Percentiles rank a stretch among this genome's conserved stretches.
Evolutionary conservation across 495 filamentous ascomycete species (phyloP).

Genomic region (Aspergillus heteromorphus): DNA sequence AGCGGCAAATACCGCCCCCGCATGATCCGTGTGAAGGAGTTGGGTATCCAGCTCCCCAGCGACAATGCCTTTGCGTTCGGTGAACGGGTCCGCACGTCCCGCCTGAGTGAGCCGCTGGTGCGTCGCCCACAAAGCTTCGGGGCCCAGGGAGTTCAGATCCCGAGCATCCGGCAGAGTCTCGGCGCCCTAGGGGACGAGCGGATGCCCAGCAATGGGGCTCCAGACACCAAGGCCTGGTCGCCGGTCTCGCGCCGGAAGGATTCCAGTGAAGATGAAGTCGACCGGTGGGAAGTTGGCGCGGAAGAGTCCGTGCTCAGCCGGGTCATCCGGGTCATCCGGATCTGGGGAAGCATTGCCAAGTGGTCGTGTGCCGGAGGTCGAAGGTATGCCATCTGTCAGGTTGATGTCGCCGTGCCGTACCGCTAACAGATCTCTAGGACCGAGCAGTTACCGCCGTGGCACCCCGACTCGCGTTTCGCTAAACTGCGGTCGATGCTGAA

Average conservation of each 20-base stretch:
- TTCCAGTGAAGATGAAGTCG: conserved; percentile 63
- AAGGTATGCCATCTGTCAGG: conserved; percentile 27
- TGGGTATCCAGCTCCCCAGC: conserved; percentile 48
- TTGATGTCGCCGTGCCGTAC: not conserved
- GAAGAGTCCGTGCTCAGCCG: conserved; percentile 69
- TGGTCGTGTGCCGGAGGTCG: conserved; percentile 72
- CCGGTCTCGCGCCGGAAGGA: conserved; percentile 52
- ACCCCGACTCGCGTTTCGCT: conserved; percentile 55
- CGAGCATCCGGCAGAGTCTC: conserved; percentile 42
- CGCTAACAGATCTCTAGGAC: conserved; percentile 17
- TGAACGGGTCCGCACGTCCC: conserved; percentile 43
- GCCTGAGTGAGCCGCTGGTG: conserved; percentile 31
- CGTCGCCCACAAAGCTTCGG: conserved; percentile 41
- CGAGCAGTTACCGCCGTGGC: conserved; percentile 59
- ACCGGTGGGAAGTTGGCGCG: conserved; percentile 51
- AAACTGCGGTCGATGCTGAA: conserved; percentile 55
- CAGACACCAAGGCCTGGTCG: conserved; percentile 38
- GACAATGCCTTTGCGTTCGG: conserved; percentile 47
- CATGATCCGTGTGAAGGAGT: conserved; percentile 61
- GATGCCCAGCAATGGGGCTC: conserved; percentile 26
- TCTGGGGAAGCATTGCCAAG: conserved; percentile 73
- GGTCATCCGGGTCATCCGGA: conserved; percentile 70
- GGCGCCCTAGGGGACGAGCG: conserved; percentile 38
- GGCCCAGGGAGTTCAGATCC: conserved; percentile 41
- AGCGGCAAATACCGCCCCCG: conserved; percentile 69